phyloP scores from a whole-genome alignment of 148 eudicot genomes.

The Mesembryanthemum crystallinum region DNA sequence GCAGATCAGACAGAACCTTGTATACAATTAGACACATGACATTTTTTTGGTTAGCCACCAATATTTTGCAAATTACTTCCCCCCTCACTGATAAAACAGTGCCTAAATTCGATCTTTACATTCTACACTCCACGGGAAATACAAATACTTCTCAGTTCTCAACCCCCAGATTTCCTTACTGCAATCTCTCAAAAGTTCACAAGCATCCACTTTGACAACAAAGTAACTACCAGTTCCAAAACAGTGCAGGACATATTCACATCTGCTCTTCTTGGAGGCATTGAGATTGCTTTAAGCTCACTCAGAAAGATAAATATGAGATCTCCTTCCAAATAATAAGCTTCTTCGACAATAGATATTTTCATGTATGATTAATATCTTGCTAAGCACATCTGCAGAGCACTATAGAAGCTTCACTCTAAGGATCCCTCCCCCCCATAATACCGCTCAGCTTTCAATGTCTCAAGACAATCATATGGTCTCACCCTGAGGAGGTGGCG shows the following conservation, averaged over 20 bases:
- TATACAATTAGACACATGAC: not conserved
- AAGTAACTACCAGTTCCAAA: too few species aligned
- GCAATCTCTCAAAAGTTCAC: not conserved
- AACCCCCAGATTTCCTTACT: not conserved
- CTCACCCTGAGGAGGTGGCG: not conserved
- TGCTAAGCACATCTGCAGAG: not conserved
- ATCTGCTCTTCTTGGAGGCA: not conserved
- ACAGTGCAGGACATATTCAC: not conserved
- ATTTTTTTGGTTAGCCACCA: not conserved
- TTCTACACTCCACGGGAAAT: too few species aligned
- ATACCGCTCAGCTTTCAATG: not conserved
- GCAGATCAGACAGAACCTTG: too few species aligned
- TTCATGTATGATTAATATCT: not conserved
- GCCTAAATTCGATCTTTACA: too few species aligned
- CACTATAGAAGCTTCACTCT: not conserved
- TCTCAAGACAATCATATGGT: not conserved
- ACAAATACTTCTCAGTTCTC: too few species aligned
- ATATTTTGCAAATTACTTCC: too few species aligned
- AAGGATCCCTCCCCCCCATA: not conserved
- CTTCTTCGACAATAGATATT: not conserved
- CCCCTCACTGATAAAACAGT: too few species aligned
- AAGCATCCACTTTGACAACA: not conserved
- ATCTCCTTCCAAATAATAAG: too few species aligned
- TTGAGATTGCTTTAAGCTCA: not conserved
- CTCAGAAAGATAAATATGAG: too few species aligned